Evolutionary conservation across 2,329 filamentous ascomycete species (phyloP).

Genomic region (Penicillium nordicum): DNA sequence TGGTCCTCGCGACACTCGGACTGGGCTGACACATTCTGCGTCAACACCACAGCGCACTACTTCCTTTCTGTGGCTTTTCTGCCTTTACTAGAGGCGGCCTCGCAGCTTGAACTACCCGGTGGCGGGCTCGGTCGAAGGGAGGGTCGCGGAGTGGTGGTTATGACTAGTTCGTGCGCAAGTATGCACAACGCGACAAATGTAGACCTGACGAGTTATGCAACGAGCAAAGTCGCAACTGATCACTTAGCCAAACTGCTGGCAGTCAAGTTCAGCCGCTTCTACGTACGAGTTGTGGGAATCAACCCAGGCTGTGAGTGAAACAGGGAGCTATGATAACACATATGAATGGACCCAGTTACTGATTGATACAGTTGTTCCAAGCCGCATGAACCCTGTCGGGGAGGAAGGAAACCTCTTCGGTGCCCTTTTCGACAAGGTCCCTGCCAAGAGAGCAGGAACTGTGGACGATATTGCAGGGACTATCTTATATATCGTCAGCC

Average conservation of each 20-base stretch:
- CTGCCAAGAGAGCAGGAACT: slow-evolving; percentile 39
- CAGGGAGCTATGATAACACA: not conserved
- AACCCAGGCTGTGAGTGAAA: slow-evolving; percentile 44
- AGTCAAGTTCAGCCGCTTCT: slow-evolving; percentile 47
- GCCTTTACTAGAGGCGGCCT: slow-evolving; percentile 44
- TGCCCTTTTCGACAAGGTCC: slow-evolving; percentile 42
- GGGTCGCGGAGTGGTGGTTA: slow-evolving; percentile 47
- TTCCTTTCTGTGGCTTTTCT: slow-evolving; percentile 49
- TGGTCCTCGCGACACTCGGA: slow-evolving; percentile 46
- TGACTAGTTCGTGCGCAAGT: slow-evolving; percentile 53
- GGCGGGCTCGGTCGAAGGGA: slow-evolving; percentile 33
- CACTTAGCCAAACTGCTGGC: slow-evolving; percentile 51
- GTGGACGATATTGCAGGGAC: slow-evolving; percentile 45
- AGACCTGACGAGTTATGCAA: slow-evolving; percentile 51
- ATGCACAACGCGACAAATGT: slow-evolving; percentile 54
- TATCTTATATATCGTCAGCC: slow-evolving; percentile 43
- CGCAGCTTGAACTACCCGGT: slow-evolving; percentile 25
- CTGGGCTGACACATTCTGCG: slow-evolving; percentile 47
- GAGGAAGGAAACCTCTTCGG: slow-evolving; percentile 43
- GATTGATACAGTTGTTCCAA: slow-evolving; percentile 39
- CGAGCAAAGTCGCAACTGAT: slow-evolving; percentile 53
- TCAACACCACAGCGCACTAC: slow-evolving; percentile 52
- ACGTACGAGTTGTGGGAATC: slow-evolving; percentile 45
- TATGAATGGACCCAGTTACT: not conserved
- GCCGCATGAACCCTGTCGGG: slow-evolving; percentile 46